Evolutionary conservation across 1,284 basidiomycete species (phyloP).

Genomic region (Boletus subluridellus): DNA sequence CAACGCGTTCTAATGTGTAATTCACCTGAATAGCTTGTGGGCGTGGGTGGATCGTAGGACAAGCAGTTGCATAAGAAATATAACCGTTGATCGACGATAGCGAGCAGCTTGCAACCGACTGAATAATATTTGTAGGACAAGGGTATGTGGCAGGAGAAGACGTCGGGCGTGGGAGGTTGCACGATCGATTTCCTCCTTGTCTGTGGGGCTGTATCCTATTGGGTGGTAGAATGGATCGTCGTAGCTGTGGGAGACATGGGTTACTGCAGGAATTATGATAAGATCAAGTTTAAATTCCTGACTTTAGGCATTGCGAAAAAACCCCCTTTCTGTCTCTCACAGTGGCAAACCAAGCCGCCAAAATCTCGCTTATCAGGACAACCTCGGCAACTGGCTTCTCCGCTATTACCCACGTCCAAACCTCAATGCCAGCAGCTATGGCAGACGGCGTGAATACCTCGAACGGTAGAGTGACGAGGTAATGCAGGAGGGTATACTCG

Average conservation of each 20-base stretch:
- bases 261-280: slow-evolving; percentile 3
- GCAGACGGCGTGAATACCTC: slow-evolving; percentile 86
- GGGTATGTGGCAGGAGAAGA: slow-evolving; percentile 77
- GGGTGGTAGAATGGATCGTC: slow-evolving; percentile 85
- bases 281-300: slow-evolving; percentile 30
- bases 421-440: slow-evolving; percentile 84
- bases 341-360: slow-evolving; percentile 83
- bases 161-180: slow-evolving; percentile 69
- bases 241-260: slow-evolving; percentile 49
- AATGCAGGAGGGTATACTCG: slow-evolving; percentile 85
- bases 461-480: slow-evolving; percentile 86
- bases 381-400: slow-evolving; percentile 75
- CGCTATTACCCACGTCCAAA: slow-evolving; percentile 96
- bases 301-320: slow-evolving; percentile 82
- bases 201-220: slow-evolving; percentile 87
- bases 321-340: slow-evolving; percentile 77
- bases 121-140: slow-evolving; percentile 87
- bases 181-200: slow-evolving; percentile 81
- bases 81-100: slow-evolving; percentile 81
- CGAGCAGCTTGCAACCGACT: slow-evolving; percentile 93
- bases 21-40: slow-evolving; percentile 70
- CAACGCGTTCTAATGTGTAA: slow-evolving; percentile 1
- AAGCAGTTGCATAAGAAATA: slow-evolving; percentile 81
- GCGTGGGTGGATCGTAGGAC: slow-evolving; percentile 76
- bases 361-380: slow-evolving; percentile 80